Evolutionary conservation across 169 alveolate genomes (phyloP).

Genomic region (Babesia caballi): DNA sequence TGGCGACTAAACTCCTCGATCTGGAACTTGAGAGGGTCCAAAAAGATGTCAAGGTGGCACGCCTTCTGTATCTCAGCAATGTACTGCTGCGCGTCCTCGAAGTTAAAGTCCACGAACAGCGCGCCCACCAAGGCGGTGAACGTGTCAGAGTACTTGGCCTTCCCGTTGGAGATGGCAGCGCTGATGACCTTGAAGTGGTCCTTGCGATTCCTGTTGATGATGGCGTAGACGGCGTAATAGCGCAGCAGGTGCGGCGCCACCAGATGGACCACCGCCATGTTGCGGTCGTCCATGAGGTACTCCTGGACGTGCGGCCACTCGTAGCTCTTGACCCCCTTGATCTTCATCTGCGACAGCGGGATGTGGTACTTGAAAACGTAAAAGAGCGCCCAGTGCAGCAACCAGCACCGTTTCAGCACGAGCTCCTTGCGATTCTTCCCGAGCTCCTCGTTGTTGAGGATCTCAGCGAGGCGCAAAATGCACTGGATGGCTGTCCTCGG

Average conservation of each 20-base stretch:
- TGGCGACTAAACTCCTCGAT: conserved; percentile 85
- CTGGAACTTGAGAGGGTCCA: conserved; percentile 80
- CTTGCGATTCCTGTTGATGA: conserved; percentile 74
- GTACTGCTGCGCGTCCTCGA: conserved; percentile 85
- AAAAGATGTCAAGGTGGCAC: conserved; percentile 77
- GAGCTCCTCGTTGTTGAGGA: conserved; percentile 64
- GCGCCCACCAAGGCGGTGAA: conserved; percentile 85
- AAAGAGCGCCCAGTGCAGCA: conserved; percentile 77
- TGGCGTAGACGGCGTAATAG: conserved; percentile 79
- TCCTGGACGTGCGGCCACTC: conserved; percentile 78
- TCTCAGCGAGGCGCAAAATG: conserved; percentile 65
- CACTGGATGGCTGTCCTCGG: conserved; percentile 68
- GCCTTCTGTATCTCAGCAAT: conserved; percentile 71
- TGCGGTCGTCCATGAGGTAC: conserved; percentile 76
- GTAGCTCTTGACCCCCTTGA: conserved; percentile 65
- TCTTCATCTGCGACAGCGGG: conserved; percentile 67
- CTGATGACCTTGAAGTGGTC: conserved; percentile 77
- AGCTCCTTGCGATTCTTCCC: conserved; percentile 67
- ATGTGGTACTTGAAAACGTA: conserved; percentile 74
- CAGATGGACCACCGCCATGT: conserved; percentile 69
- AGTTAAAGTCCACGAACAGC: conserved; percentile 82
- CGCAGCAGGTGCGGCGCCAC: conserved; percentile 78
- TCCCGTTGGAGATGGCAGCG: conserved; percentile 69
- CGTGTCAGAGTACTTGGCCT: conserved; percentile 80
- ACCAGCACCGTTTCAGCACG: conserved; percentile 75